Evolutionary conservation across 805 yeast species (phyloP).

Genomic region (Ascoidea tarda): DNA sequence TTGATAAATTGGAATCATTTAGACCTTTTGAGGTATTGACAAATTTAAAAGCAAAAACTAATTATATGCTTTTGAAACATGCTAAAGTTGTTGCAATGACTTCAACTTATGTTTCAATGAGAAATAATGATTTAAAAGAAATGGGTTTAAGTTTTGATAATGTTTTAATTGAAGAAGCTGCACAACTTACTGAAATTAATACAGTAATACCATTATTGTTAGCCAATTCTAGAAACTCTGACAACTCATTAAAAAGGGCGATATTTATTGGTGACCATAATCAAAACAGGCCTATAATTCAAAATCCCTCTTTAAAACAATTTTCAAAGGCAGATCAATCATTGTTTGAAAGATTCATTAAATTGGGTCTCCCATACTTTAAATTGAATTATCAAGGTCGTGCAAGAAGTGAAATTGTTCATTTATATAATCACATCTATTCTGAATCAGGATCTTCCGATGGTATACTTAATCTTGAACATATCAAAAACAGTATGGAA

Average conservation of each 20-base stretch:
- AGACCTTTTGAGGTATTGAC: slow-evolving; percentile 18
- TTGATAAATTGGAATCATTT: slow-evolving; percentile 12
- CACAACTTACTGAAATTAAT: slow-evolving; percentile 18
- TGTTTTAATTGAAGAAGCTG: slow-evolving; percentile 20
- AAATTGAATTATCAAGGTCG: slow-evolving; percentile 14
- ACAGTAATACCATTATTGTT: slow-evolving; percentile 15
- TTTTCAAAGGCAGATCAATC: slow-evolving; percentile 14
- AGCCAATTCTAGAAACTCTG: slow-evolving; percentile 3
- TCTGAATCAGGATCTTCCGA: too few species aligned
- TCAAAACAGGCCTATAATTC: slow-evolving; percentile 14
- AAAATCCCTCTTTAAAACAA: slow-evolving; percentile 9
- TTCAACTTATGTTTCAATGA: slow-evolving; percentile 11
- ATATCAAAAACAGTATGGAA: slow-evolving; percentile 1
- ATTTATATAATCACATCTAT: neutral
- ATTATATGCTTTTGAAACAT: slow-evolving; percentile 13
- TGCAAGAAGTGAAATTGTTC: neutral
- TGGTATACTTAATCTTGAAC: neutral
- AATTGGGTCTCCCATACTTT: slow-evolving; percentile 14
- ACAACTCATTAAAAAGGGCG: slow-evolving; percentile 13
- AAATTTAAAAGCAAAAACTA: slow-evolving; percentile 10
- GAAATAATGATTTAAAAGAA: slow-evolving; percentile 10
- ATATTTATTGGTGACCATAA: slow-evolving; percentile 19
- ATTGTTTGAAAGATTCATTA: slow-evolving; percentile 13
- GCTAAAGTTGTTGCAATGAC: slow-evolving; percentile 18
- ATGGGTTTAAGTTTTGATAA: slow-evolving; percentile 16